phyloP scores from a whole-genome alignment of 2,329 filamentous ascomycete genomes.

The Paecilomyces sp. region DNA sequence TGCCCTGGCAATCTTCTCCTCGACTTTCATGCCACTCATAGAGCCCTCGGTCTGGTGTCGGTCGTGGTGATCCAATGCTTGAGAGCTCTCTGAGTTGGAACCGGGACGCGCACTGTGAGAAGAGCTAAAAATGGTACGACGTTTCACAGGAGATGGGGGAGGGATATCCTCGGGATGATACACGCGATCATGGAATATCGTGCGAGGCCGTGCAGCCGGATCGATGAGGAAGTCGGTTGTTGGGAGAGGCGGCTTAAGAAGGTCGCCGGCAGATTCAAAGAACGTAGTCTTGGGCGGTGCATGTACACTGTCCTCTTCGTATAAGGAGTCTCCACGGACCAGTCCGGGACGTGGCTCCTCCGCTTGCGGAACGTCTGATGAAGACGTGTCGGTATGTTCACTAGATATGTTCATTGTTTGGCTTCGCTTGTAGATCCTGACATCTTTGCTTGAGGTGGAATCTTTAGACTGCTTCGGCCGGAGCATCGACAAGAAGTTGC shows the following conservation, averaged over 20 bases:
- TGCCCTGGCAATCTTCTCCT: constrained; percentile 94
- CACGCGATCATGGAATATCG: constrained; percentile 94
- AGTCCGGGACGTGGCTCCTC: constrained; percentile 17
- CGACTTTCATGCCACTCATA: constrained; percentile 65
- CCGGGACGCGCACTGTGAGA: constrained; percentile 13
- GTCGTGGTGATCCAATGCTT: constrained; percentile 6
- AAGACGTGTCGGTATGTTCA: constrained; percentile 8
- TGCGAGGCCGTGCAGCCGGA: constrained; percentile 70
- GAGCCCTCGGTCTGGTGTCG: constrained; percentile 7
- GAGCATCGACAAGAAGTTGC: constrained; percentile 68
- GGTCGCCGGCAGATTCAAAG: constrained; percentile 88
- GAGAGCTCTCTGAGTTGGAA: constrained; percentile 7
- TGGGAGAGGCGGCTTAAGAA: constrained; percentile 84
- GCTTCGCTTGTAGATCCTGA: constrained; percentile 67
- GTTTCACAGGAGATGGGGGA: constrained; percentile 53
- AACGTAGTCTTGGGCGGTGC: constrained; percentile 86
- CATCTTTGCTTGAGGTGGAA: constrained; percentile 35
- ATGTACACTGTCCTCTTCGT: constrained; percentile 45
- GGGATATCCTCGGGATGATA: constrained; percentile 94
- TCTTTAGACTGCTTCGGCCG: constrained; percentile 50
- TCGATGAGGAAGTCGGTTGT: constrained; percentile 75
- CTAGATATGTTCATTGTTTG: constrained; percentile 55
- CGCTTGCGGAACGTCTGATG: neutral
- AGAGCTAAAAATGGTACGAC: constrained; percentile 28
- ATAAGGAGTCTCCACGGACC: constrained; percentile 44